Evolutionary conservation across 75 land plant genomes (phyloP).

Genomic region (Chamaecyparis obtusa): DNA sequence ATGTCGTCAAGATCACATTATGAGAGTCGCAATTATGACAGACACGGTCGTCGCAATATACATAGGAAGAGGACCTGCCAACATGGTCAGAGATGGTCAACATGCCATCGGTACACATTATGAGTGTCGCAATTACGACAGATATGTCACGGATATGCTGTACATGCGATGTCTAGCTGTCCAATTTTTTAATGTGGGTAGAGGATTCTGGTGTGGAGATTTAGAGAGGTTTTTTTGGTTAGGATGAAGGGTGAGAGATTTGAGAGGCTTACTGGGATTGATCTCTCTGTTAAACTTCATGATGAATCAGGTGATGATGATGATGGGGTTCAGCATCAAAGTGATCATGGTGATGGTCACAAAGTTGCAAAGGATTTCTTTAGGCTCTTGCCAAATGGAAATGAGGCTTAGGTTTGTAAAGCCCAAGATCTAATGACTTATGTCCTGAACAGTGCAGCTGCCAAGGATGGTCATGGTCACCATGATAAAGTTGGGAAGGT

Average conservation of each 20-base stretch:
- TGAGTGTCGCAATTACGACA: too few relatives aligned
- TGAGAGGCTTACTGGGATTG: neutral
- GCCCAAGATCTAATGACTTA: neutral
- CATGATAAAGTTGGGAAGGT: neutral
- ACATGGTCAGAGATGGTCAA: too few relatives aligned
- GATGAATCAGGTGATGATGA: neutral
- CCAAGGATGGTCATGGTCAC: neutral
- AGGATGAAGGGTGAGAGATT: neutral
- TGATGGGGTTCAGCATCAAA: neutral
- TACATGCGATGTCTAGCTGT: too few relatives aligned
- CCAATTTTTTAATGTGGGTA: neutral
- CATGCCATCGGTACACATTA: too few relatives aligned
- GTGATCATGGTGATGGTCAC: too few relatives aligned
- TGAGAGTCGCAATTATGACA: too few relatives aligned
- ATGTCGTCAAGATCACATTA: too few relatives aligned
- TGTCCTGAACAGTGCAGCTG: neutral
- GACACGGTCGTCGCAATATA: too few relatives aligned
- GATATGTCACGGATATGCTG: too few relatives aligned
- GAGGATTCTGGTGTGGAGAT: neutral
- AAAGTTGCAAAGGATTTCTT: slow-evolving; percentile 4
- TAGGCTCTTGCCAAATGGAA: neutral
- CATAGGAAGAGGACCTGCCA: too few relatives aligned
- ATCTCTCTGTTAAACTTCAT: neutral
- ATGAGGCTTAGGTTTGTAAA: neutral
- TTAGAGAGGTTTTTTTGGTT: neutral